Base-by-base conservation (phyloP, 1,284 basidiomycete species). In the Rhodotorula glutinis region DNA sequence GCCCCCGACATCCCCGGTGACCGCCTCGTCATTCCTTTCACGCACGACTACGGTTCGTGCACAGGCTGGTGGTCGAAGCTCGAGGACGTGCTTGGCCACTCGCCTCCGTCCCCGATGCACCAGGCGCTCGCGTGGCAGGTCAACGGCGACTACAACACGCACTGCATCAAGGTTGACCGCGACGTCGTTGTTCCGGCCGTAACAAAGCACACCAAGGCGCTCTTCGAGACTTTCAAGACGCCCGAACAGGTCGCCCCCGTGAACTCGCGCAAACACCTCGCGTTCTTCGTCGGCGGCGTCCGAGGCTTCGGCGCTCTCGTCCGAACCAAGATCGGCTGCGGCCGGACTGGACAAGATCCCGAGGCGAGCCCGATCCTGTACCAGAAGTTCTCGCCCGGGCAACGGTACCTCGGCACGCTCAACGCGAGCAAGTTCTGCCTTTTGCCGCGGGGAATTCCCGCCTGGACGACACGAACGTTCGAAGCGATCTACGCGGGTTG, bases 401-500 rank as follows among this genome's bases (percentile, higher is more conserved):
- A 72, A 75, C 75, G 65, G 41, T 82, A 82, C 74, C 78, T 81
- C 74, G 75, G 76, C 23, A 78, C 79, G 41, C 75, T 82, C 33
- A 75, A 74, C 46, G 71, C 76, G 33, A 76, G 79, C 52, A 76
- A 79, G 29, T 82, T 81, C 75, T 82, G 81, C 72, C 76, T 80
- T 21, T 76, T 81, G 52, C 80, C 81, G 19, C 73, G 78, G 23
- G 80, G 80, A 3, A 69, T 75, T 29, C 68, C 71, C 17, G 73
- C 72, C 10, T 74, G 73, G 71, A 79, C 80, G 7, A 79, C 80
- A 13, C 77, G 80, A n/a, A 76, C 78, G 7, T 79, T 77, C 72
- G 81, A 82, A 67, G 80, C 79, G n/a, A 79, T 82, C 58, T 82
- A 77, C 66, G 80, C 81, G 14, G 81, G 81, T 51, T 82, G 81